Evolutionary conservation across 306 rosid genomes (phyloP), one percentile per base, ranked within the genome.

Genomic region (Biancaea sappan): DNA sequence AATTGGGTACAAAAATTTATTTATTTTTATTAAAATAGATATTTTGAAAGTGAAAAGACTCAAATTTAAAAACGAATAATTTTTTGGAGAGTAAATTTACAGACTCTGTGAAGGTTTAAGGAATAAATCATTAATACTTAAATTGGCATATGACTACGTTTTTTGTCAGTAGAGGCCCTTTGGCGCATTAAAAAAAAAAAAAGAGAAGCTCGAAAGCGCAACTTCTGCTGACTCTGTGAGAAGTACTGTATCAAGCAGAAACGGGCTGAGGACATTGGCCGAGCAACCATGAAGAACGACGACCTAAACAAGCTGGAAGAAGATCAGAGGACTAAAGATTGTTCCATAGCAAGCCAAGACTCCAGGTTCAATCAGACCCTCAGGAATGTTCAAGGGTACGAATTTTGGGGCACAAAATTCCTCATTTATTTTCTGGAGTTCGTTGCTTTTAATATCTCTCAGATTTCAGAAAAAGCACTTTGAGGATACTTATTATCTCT

Each of bases 361-460:
- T 88, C 97, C 26, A 87, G 98, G 80, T 91, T 94, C 85, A 91
- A 81, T 62, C 98, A 94, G 82, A 94, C 97, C 76, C 96, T 94
- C 80, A 74, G 92, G 71, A 91, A 86, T 85, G 98, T 94, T 57
- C 98, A 91, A 88, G 96, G 98, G 97, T 91, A 80, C 22, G 40
- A 19, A 54, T 26, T 60, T 12, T 48, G n/a, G n/a, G n/a, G n/a
- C 61, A 53, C 56, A 13, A 8, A 19, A n/a, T 12, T 72, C 47
- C 44, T 52, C 34, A 2, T 78, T 77, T 86, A 56, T 54, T 31
- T 22, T 60, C 13, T 38, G 21, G 26, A 61, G 14, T 40, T 61
- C 1, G 21, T 69, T 74, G 59, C 32, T 64, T 82, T 5, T 57
- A 26, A 32, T 44, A 60, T 77, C 74, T 64, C 26, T 65, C 60